Base-by-base conservation (phyloP, 1,284 basidiomycete genomes). In the Volvariella surrecta region DNA sequence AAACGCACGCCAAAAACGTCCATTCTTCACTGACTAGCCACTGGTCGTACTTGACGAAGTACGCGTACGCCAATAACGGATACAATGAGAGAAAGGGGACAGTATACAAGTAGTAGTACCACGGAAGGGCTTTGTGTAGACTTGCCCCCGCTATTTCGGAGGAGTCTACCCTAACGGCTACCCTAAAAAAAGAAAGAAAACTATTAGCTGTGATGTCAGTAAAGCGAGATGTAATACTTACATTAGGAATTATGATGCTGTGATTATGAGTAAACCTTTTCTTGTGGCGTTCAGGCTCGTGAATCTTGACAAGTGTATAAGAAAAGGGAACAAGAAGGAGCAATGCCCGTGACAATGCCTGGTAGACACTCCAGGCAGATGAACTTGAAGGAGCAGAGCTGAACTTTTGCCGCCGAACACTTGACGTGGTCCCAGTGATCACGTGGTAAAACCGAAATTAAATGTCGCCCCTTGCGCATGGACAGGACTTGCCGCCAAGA, bases 11-110 rank as follows among this genome's bases (percentile, higher is more conserved):
- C 39, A 99, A 74, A 58, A 99, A 99, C 0, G 95, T 94, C 89
- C 89, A 95, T 60, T 94, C 89, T 62, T 96, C 94, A 52, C 89
- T 93, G 59, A 83, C 76, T 45, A 95, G 66, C 83, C 89, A 93
- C 57, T 91, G 74, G 55, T 96, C 89, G 62, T 98, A 98, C 58
- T 78, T 81, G 58, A 89, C 58, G 56, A 84, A 89, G 71, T 96
- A 98, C 18, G 94, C 84, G 62, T 94, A 96, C 37, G 89, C 90
- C 40, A 93, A 79, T 21, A 94, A 60, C 0, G 93, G 93, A 58
- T 98, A 99, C 47, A 95, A 70, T 1, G 77, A 76, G 11, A 93
- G 71, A 60, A 92, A 92, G 0, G 94, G 94, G 10, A 86, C 49
- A 10, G 82, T 78, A 62, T 99, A 99, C 46, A 96, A 59, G 57